Evolutionary conservation across 148 eudicot genomes (phyloP).

Genomic region (Polygonum maritimum): DNA sequence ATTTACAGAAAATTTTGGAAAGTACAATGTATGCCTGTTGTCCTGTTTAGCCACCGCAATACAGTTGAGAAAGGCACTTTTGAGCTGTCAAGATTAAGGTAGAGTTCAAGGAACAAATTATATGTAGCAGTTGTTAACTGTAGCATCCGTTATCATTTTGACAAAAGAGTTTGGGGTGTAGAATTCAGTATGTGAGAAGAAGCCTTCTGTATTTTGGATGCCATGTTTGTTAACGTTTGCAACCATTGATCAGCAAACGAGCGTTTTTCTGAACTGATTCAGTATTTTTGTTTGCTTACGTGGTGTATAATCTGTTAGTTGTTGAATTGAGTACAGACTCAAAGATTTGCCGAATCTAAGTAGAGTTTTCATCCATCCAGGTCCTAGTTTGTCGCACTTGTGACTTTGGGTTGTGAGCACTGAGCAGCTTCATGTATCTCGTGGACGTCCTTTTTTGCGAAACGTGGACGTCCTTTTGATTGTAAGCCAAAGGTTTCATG

Average conservation of each 20-base stretch:
- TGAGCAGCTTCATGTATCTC: no score
- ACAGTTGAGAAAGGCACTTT: not conserved
- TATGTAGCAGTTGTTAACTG: not conserved
- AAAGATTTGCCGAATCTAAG: no score
- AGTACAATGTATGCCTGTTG: not conserved
- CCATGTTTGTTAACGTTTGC: not conserved
- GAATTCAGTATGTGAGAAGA: not conserved
- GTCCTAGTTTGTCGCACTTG: no score
- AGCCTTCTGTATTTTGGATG: not conserved
- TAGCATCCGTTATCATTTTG: conserved; percentile 3
- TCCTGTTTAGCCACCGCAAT: not conserved
- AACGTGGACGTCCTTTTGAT: no score
- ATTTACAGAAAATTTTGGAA: not conserved
- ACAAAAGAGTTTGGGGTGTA: not conserved
- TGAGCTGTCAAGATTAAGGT: not conserved
- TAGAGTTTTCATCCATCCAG: no score
- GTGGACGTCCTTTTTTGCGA: no score
- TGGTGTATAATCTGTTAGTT: not conserved
- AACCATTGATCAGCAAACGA: not conserved
- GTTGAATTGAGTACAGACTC: no score
- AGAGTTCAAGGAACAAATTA: not conserved
- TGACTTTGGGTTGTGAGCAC: no score
- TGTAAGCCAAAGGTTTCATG: no score
- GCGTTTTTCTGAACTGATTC: not conserved
- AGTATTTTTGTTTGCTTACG: not conserved